These are phyloP conservation scores for Rehmannia glutinosa DNA, from an alignment of 257 asterid species.

Conservation along the genomic window DNA sequence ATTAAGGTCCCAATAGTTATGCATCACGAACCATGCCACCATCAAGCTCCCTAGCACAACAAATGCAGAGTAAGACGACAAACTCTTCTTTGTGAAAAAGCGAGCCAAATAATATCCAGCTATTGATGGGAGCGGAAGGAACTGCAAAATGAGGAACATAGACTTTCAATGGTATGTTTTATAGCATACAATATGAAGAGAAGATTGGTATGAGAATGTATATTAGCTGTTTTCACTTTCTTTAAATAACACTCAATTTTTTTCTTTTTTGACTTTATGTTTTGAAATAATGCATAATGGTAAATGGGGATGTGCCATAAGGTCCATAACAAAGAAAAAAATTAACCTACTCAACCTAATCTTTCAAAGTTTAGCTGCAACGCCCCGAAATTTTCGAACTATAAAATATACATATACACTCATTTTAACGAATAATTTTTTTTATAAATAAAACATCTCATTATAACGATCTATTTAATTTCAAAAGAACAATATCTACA, in stretches of 20 bases:
- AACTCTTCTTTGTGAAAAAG: conserved; percentile 85
- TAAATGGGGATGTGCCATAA: background rate
- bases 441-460: no score
- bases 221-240: background rate
- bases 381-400: no score
- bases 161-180: conserved; percentile 11
- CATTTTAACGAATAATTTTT: no score
- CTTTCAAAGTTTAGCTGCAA: no score
- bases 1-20: conserved; percentile 95
- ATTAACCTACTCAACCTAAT: background rate
- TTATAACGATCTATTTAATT: no score
- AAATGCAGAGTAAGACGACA: conserved; percentile 79
- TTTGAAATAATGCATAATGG: background rate
- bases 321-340: no score
- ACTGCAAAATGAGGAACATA: conserved; percentile 51
- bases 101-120: conserved; percentile 97
- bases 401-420: no score
- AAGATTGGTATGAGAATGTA: conserved; percentile 15
- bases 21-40: conserved; percentile 96
- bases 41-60: conserved; percentile 90
- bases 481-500: no score
- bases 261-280: background rate
- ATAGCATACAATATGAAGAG: background rate
- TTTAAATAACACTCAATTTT: background rate
- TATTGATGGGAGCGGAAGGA: conserved; percentile 83